Conservation (phyloP, 1,284 basidiomycete species). For the Cryptococcus amylolentus region DNA sequence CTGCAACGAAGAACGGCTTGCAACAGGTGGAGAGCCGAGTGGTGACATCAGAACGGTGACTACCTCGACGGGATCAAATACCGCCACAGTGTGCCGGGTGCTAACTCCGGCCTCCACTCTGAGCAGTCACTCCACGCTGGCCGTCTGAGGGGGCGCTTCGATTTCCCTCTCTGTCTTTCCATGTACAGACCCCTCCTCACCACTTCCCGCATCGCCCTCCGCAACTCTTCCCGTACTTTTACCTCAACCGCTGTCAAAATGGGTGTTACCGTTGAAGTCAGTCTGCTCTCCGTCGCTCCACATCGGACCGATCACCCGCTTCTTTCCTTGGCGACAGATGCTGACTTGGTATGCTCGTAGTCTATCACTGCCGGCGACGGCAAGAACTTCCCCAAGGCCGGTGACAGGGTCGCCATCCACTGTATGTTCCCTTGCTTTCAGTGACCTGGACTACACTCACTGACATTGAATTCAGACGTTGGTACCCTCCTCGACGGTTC, state of each 20-base stretch:
- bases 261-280: slow-evolving; percentile 48
- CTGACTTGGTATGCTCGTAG: slow-evolving; percentile 12
- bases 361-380: slow-evolving; percentile 48
- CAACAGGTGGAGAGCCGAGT: no score
- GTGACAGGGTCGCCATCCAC: slow-evolving; percentile 48
- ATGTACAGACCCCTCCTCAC: slow-evolving; percentile 21
- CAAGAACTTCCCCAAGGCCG: slow-evolving; percentile 48
- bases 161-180: slow-evolving; percentile 1
- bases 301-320: background rate
- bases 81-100: slow-evolving; percentile 1
- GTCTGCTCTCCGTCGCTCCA: slow-evolving; percentile 6
- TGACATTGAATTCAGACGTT: slow-evolving; percentile 35
- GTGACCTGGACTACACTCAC: background rate
- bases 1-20: no score
- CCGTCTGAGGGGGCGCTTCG: background rate
- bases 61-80: background rate
- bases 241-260: slow-evolving; percentile 45
- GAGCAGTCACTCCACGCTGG: background rate
- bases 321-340: background rate
- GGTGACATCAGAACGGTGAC: no score
- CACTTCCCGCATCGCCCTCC: slow-evolving; percentile 13
- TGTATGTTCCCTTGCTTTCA: slow-evolving; percentile 28
- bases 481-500: slow-evolving; percentile 50
- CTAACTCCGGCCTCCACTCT: slow-evolving; percentile 14
- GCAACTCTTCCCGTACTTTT: slow-evolving; percentile 28